Percentiles rank a stretch among this genome's conserved stretches.
Evolutionary conservation across 805 yeast genomes (phyloP).

Genomic region (Sugiyamaella floridensis): DNA sequence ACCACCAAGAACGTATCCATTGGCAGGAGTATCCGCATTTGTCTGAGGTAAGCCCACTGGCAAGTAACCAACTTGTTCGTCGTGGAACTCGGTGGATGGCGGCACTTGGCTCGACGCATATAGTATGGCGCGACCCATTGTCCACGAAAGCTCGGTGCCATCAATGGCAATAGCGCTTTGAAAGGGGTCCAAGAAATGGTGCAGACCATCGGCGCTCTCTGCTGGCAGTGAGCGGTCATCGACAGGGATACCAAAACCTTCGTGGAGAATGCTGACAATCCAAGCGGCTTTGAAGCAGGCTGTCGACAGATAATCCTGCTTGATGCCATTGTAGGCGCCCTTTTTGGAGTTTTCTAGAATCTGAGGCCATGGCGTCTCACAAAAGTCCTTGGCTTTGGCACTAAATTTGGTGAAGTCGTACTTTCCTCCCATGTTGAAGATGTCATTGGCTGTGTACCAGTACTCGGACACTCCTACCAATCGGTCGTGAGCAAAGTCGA

Average conservation of each 20-base stretch:
- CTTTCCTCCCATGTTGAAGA: conserved; percentile 82
- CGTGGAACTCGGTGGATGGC: conserved; percentile 8
- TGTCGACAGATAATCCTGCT: conserved; percentile 51
- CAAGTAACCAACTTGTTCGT: conserved; percentile 19
- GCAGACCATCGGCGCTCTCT: conserved; percentile 1
- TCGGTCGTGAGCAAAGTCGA: conserved; percentile 70
- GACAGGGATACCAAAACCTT: conserved; percentile 80
- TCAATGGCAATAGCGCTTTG: conserved; percentile 73
- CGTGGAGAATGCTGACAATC: conserved; percentile 84
- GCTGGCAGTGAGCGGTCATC: not conserved
- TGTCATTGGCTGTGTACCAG: conserved; percentile 95
- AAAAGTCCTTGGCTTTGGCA: conserved; percentile 58
- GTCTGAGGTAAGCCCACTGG: conserved; percentile 12
- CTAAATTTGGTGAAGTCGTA: conserved; percentile 70
- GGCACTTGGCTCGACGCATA: conserved; percentile 68
- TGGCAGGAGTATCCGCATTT: conserved; percentile 7
- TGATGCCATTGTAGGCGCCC: conserved; percentile 54
- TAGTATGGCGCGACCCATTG: conserved; percentile 76
- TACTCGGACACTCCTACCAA: conserved; percentile 94
- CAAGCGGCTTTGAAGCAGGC: conserved; percentile 95
- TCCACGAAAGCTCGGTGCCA: conserved; percentile 90
- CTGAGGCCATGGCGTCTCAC: conserved; percentile 66
- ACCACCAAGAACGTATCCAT: conserved; percentile 20
- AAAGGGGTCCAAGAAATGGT: conserved; percentile 48
- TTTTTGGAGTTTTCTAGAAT: conserved; percentile 40